Base-by-base conservation (phyloP, 2,329 filamentous ascomycete genomes). In the Colletotrichum falcatum region DNA sequence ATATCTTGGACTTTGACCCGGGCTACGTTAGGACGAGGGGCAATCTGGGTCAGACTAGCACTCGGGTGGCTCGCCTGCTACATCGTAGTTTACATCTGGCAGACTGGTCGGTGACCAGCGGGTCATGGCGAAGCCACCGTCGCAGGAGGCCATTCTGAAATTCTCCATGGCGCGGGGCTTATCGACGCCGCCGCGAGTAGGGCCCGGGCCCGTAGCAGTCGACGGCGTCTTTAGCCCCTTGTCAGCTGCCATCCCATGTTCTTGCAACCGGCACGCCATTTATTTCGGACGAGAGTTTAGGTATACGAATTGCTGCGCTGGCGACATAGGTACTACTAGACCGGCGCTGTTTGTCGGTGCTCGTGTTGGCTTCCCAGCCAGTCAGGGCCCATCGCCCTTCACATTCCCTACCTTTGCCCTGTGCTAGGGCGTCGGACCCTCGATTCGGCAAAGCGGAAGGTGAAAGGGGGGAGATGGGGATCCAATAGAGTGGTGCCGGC, bases 161-260 rank as follows among this genome's bases (percentile, higher is more conserved):
- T 53, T 59, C 62, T 44, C 20, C 35, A 60, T 61, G 66, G 65
- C 65, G 65, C 55, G 53, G 48, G 54, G 68, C 68, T 71, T 71
- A 71, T 71, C 28, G 55, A 71, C 59, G 59, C 59, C 60, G 59
- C 60, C 39, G 28, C 12, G 28, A 42, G 53, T 55, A 60, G 49
- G 59, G 59, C 53, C 65, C 59, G 69, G 37, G 54, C 59, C 62
- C 69, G 65, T 69, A 65, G 68, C 30, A 58, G 58, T 69, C 33
- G 65, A 71, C 42, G 42, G 67, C 64, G 65, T 60, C 35, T 54
- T 46, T 49, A 37, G 35, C 37, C 39, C 37, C 51, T 70, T 64
- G 69, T 65, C 65, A 65, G 58, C 65, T 70, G 69, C 69, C 69
- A 71, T 71, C 69, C 51, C 42, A 58, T 67, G 44, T 60, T 33